Conservation (phyloP, 176 grass and related monocot genomes). For the Tillandsia leiboldiana region DNA sequence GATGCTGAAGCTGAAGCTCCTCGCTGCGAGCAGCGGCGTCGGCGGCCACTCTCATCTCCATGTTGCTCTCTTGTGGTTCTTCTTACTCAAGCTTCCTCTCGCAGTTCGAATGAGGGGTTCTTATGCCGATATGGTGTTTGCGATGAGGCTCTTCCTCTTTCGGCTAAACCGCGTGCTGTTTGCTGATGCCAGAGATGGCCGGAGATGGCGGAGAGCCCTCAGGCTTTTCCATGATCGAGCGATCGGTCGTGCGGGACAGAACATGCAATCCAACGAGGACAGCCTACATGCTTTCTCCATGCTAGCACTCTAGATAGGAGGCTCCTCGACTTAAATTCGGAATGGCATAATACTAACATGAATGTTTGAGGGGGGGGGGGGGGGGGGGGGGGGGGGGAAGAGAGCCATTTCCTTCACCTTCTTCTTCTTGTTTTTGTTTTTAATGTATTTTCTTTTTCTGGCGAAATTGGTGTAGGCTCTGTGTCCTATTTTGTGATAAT, state of each 20-base stretch:
- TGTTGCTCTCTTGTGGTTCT: conserved; percentile 18
- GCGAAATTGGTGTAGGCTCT: too few relatives aligned
- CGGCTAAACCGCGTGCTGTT: conserved; percentile 13
- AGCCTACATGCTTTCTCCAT: conserved; percentile 3
- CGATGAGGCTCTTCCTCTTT: conserved; percentile 12
- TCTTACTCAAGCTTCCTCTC: conserved; percentile 15
- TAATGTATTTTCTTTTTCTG: too few relatives aligned
- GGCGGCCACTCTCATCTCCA: conserved; percentile 15
- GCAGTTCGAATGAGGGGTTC: conserved; percentile 8
- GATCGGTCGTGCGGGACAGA: not conserved
- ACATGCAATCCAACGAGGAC: not conserved
- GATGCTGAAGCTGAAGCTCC: conserved; percentile 14
- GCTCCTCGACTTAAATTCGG: not conserved
- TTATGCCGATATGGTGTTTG: conserved; percentile 5
- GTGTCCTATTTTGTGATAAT: too few relatives aligned
- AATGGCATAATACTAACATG: too few relatives aligned
- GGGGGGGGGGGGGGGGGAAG: too few relatives aligned
- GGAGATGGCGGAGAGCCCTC: conserved; percentile 8
- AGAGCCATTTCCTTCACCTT: too few relatives aligned
- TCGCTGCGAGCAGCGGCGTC: not conserved
- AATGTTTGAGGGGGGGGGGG: too few relatives aligned
- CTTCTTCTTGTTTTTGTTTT: too few relatives aligned
- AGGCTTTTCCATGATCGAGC: conserved; percentile 3
- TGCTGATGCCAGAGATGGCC: conserved; percentile 3
- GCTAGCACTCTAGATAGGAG: conserved; percentile 3